phyloP scores from a whole-genome alignment of 805 yeast genomes.

The Candida quercuum region DNA sequence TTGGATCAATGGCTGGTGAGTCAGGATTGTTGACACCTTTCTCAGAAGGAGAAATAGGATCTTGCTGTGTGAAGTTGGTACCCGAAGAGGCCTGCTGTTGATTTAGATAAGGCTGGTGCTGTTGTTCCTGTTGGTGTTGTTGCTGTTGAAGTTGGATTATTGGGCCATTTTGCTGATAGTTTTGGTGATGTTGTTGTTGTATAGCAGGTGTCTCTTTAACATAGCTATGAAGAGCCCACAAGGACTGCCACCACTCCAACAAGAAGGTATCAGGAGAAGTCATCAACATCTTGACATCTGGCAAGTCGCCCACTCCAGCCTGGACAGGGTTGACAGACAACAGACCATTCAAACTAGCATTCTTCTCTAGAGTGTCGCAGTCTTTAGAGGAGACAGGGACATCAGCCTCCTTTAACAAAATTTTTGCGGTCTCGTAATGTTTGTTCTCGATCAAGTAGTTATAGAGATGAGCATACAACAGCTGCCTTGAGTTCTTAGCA shows the following conservation, averaged over 20 bases:
- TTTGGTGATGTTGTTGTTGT: conserved; percentile 19
- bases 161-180: conserved; percentile 5
- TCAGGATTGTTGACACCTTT: conserved; percentile 17
- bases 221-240: conserved; percentile 44
- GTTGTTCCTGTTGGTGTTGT: conserved; percentile 2
- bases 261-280: conserved; percentile 41
- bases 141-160: not conserved
- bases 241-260: conserved; percentile 52
- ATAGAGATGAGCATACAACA: conserved; percentile 47
- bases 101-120: not conserved
- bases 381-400: conserved; percentile 29
- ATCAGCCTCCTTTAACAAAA: conserved; percentile 40
- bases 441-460: conserved; percentile 43
- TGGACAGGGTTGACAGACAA: conserved; percentile 4
- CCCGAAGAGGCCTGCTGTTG: not conserved
- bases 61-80: not conserved
- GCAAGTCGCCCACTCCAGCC: conserved; percentile 16
- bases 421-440: conserved; percentile 43
- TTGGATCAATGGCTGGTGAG: conserved; percentile 13
- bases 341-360: conserved; percentile 4
- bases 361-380: conserved; percentile 3
- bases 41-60: conserved; percentile 1
- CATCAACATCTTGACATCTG: conserved; percentile 35
- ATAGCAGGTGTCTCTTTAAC: conserved; percentile 30
- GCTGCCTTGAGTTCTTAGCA: conserved; percentile 43